Evolutionary conservation across 108 stramenopile genomes (phyloP), one percentile per base, ranked within the genome.

Genomic region (Skeletonema tropicum): DNA sequence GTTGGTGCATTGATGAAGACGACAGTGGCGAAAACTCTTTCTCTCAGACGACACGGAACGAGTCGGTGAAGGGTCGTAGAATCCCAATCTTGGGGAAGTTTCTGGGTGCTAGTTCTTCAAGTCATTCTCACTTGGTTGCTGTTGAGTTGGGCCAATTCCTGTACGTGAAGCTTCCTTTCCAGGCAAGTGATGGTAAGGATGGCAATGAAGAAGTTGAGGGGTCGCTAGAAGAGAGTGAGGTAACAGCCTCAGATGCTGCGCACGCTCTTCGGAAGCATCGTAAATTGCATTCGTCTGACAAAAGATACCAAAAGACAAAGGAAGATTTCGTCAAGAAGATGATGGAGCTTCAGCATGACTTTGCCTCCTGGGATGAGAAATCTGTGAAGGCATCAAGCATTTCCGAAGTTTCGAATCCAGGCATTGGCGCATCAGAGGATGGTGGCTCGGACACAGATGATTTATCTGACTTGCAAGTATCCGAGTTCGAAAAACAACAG

Each of bases 81-180:
- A 77, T 77, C 15, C 36, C 72, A 30, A 60, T 46, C 9, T 21
- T 82, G 4, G 76, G 70, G 6, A 82, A 71, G 30, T 31, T 64
- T 32, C 41, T 82, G 32, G 14, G 13, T 29, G 35, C 49, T 11
- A 17, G 71, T 26, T 74, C 77, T n/a, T 3, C 59, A 2, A 74
- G 61, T 36, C 86, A 84, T 49, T 68, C 77, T 48, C 86, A 85
- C 64, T 64, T 85, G 35, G 68, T 87, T 14, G 86, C 76, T 12
- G 57, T 68, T 26, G 84, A 83, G 23, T 13, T 87, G 59, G 86
- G 68, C 0, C 14, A 60, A 36, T 87, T 75, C 38, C 80, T 87
- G 58, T 83, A 87, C 59, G 74, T 83, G 7, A 73, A 75, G 19
- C 39, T 73, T 19, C 81, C 77, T 55, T 55, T 6, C 6, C 52